Conservation (phyloP, 305 asterid genomes). For the Galium porrigens region DNA sequence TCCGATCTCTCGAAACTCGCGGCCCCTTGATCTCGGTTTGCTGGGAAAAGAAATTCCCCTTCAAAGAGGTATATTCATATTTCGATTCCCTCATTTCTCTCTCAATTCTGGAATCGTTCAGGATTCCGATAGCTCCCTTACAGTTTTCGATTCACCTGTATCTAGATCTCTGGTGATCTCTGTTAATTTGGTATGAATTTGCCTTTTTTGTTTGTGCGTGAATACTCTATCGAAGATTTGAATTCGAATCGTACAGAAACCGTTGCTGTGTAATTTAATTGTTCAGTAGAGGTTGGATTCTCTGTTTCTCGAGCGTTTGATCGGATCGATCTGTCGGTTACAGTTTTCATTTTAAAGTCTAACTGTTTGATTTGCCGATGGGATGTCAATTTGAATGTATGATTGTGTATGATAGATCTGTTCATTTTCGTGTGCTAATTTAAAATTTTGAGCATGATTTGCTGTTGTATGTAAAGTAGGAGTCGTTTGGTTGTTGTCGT, state of each 20-base stretch:
- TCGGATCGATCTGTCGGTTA: slow-evolving; percentile 5
- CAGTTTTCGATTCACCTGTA: not conserved
- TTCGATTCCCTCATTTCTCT: not conserved
- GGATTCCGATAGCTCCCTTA: no score
- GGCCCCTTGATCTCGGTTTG: slow-evolving; percentile 11
- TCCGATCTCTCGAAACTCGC: slow-evolving; percentile 12
- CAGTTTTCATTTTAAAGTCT: not conserved
- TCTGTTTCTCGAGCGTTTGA: not conserved
- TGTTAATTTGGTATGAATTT: not conserved
- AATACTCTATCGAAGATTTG: not conserved
- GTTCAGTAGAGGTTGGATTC: not conserved
- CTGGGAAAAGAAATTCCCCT: slow-evolving; percentile 7
- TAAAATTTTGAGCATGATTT: not conserved
- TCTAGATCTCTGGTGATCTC: slow-evolving; percentile 14
- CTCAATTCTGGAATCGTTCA: not conserved
- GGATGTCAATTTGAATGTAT: not conserved
- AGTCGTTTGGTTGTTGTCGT: not conserved
- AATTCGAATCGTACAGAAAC: not conserved
- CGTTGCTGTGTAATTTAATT: not conserved
- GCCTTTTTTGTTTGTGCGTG: not conserved
- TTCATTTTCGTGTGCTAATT: not conserved
- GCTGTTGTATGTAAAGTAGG: not conserved
- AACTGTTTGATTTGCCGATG: not conserved
- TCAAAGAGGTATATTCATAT: slow-evolving; percentile 4
- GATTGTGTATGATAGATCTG: slow-evolving; percentile 12